phyloP scores from a whole-genome alignment of 805 yeast genomes.

The Jamesozyma spencerorum region DNA sequence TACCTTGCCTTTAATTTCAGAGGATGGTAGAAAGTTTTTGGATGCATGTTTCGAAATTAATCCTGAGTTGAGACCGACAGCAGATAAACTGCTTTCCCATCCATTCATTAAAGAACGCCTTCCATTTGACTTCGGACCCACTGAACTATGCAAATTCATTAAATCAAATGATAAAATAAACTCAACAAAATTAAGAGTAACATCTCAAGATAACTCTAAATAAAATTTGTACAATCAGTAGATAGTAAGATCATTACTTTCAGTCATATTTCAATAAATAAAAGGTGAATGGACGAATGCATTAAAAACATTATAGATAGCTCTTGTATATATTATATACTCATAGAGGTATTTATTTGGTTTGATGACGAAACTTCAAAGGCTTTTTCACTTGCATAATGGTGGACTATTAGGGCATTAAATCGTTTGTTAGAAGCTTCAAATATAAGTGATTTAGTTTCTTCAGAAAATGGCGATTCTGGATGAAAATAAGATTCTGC shows the following conservation, averaged over 20 bases:
- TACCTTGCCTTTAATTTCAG: slow-evolving; percentile 53
- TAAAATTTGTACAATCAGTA: background rate
- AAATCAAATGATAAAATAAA: slow-evolving; percentile 33
- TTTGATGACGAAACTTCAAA: no score
- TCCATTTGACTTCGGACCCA: slow-evolving; percentile 42
- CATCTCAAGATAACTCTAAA: slow-evolving; percentile 23
- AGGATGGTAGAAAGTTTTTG: slow-evolving; percentile 59
- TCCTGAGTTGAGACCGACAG: slow-evolving; percentile 86
- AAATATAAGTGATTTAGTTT: slow-evolving; percentile 13
- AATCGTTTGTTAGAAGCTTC: slow-evolving; percentile 20
- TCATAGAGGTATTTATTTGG: no score
- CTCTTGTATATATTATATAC: no score
- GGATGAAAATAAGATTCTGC: slow-evolving; percentile 16
- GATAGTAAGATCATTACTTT: no score
- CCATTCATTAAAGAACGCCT: slow-evolving; percentile 38
- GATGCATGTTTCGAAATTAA: slow-evolving; percentile 67
- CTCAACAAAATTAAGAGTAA: slow-evolving; percentile 22
- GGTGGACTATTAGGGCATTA: slow-evolving; percentile 18
- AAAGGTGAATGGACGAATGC: background rate
- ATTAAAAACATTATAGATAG: no score
- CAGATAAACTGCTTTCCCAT: slow-evolving; percentile 49
- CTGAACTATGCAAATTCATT: slow-evolving; percentile 49
- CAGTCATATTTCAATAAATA: background rate
- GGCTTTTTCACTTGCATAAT: slow-evolving; percentile 1
- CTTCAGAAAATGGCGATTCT: slow-evolving; percentile 17